phyloP scores from a whole-genome alignment of 495 filamentous ascomycete genomes.

The Aspergillus incahuasiensis region DNA sequence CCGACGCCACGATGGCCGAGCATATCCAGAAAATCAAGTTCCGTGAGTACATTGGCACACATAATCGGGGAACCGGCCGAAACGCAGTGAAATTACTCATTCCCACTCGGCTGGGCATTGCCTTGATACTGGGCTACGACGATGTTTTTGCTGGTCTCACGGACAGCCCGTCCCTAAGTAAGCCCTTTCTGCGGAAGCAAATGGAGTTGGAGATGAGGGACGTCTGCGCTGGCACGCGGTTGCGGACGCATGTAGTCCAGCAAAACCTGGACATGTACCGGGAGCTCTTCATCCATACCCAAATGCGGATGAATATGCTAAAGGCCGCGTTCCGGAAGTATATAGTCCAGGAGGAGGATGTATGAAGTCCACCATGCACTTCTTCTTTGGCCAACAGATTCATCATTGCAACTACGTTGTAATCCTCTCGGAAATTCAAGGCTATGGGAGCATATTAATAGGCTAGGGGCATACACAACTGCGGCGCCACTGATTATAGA shows the following conservation, averaged over 20 bases:
- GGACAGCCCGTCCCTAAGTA: slow-evolving; percentile 78
- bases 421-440: background rate
- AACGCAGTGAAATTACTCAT: slow-evolving; percentile 77
- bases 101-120: slow-evolving; percentile 83
- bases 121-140: slow-evolving; percentile 89
- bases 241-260: slow-evolving; percentile 65
- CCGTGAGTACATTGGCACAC: slow-evolving; percentile 70
- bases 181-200: slow-evolving; percentile 96
- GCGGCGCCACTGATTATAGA: no score
- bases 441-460: background rate
- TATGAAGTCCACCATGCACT: background rate
- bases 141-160: slow-evolving; percentile 64
- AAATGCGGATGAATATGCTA: slow-evolving; percentile 67
- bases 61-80: slow-evolving; percentile 49
- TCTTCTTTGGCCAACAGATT: background rate
- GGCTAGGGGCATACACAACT: background rate
- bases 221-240: slow-evolving; percentile 83
- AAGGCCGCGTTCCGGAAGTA: slow-evolving; percentile 55
- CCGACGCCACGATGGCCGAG: slow-evolving; percentile 98
- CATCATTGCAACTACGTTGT: background rate
- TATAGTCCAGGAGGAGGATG: slow-evolving; percentile 31
- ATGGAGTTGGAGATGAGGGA: slow-evolving; percentile 94
- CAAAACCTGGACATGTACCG: slow-evolving; percentile 81
- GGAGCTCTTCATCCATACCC: slow-evolving; percentile 73
- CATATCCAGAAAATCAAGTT: slow-evolving; percentile 95